Evolutionary conservation across 331 rosid genomes (phyloP), one percentile per base, ranked within the genome.

Genomic region (Acacia pycnantha): DNA sequence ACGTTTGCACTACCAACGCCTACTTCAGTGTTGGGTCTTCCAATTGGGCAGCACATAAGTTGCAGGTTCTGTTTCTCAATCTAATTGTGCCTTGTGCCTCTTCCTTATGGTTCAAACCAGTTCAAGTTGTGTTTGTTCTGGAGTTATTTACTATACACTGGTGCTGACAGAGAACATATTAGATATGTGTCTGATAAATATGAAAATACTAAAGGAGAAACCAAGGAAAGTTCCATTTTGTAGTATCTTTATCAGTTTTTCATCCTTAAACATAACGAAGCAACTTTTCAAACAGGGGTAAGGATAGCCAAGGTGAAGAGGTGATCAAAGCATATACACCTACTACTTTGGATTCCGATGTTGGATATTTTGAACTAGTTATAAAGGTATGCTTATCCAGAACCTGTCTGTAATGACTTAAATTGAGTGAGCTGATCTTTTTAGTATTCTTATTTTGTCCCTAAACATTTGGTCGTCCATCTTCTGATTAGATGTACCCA

Each of bases 21-120:
- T 73, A 90, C 95, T 79, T 89, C 98, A 72, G 90, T 90, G 74
- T 83, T 96, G 88, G 98, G 99, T 46, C 99, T 96, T 85, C 99
- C 99, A 79, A 96, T 96, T 82, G 99, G 99, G 82, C 98, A 96
- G 59, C 99, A 96, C 85, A 94, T 96, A 85, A 94, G 98, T 86
- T 96, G 99, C 98, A 96, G 93, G 99, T 96, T 85, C 80, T 26
- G 46, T 80, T 85, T 37, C 61, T 67, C 82, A 13, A 66, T 82
- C 29, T 79, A 8, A 18, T 47, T 31, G 31, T 18, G 12, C 83
- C 12, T 48, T 19, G 14, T 4, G n/a, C 40, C 70, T 75, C 41
- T 78, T 54, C 74, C 76, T 15, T 71, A 76, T 44, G 43, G 48
- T 48, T 33, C 9, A 51, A 58, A 68, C 24, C 22, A 71, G 53